These are phyloP conservation scores for Aspergillus neoniger DNA, from an alignment of 2,329 filamentous ascomycete species.

Conservation along the genomic window DNA sequence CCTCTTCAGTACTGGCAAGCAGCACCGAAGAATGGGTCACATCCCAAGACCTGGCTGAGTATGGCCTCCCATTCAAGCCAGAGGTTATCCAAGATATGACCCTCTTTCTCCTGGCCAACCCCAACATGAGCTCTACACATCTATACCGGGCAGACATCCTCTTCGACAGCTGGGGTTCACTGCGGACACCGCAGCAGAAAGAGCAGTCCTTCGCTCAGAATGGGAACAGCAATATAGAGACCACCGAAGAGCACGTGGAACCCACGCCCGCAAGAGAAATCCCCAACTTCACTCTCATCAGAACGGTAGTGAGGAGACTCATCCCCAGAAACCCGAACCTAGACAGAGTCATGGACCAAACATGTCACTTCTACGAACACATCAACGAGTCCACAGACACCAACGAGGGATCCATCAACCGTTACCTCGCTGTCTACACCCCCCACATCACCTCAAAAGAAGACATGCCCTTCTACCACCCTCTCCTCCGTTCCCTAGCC, in stretches of 20 bases:
- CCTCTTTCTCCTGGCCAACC: constrained; percentile 52
- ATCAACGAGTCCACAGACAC: background rate
- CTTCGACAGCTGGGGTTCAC: constrained; percentile 51
- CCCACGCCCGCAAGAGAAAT: constrained; percentile 27
- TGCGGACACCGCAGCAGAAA: constrained; percentile 37
- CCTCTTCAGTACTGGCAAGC: constrained; percentile 25
- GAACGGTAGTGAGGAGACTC: constrained; percentile 72
- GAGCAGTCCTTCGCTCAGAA: constrained; percentile 25
- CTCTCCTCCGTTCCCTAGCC: constrained; percentile 70
- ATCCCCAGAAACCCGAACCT: constrained; percentile 79
- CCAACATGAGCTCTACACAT: constrained; percentile 60
- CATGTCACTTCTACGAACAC: constrained; percentile 68
- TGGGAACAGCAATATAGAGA: background rate
- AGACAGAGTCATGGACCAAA: constrained; percentile 77
- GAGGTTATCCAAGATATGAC: constrained; percentile 52
- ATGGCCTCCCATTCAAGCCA: constrained; percentile 27
- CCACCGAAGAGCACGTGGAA: constrained; percentile 7
- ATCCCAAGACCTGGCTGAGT: constrained; percentile 32
- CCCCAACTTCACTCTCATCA: constrained; percentile 49
- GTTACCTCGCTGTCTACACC: constrained; percentile 68
- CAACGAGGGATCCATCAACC: constrained; percentile 16
- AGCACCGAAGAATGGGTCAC: constrained; percentile 34
- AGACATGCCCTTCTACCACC: constrained; percentile 85
- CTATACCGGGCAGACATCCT: constrained; percentile 64
- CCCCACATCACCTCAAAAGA: constrained; percentile 66